Percentiles rank a stretch among this genome's conserved stretches.
These are phyloP conservation scores for Eutrema japonicum DNA, from an alignment of 345 rosid species.

Conservation along the genomic window DNA sequence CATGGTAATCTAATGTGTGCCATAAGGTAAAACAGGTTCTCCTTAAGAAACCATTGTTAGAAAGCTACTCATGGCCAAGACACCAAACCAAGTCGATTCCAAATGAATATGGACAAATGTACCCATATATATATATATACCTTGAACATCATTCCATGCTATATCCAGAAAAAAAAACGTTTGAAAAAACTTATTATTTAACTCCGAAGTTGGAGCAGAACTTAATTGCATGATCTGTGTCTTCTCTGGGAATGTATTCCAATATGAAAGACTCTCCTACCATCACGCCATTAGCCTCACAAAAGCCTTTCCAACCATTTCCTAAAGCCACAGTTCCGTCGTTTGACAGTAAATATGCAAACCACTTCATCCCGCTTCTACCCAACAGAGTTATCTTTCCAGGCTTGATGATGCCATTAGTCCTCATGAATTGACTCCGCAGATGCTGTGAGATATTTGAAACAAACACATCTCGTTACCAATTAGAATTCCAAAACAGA, in stretches of 20 bases:
- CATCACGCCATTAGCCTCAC: constrained; percentile 40
- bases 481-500: not conserved
- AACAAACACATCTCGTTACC: not conserved
- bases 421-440: constrained; percentile 25
- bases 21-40: not conserved
- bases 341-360: constrained; percentile 23
- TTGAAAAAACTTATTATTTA: not conserved
- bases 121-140: not conserved
- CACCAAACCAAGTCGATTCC: not conserved
- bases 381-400: constrained; percentile 34
- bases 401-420: constrained; percentile 24
- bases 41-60: not conserved
- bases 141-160: not conserved
- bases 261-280: constrained; percentile 28
- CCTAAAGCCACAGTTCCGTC: constrained; percentile 28
- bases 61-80: not conserved
- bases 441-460: not conserved
- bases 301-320: constrained; percentile 37
- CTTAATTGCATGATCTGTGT: constrained; percentile 16
- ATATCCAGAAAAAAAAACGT: not conserved
- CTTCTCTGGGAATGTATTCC: constrained; percentile 16
- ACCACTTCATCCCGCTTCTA: constrained; percentile 36
- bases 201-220: constrained; percentile 4
- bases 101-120: not conserved
- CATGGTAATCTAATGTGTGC: not conserved